Percentiles rank a stretch among this genome's conserved stretches.
Conservation (phyloP, 345 rosid genomes). For the Rhodamnia argentea region DNA sequence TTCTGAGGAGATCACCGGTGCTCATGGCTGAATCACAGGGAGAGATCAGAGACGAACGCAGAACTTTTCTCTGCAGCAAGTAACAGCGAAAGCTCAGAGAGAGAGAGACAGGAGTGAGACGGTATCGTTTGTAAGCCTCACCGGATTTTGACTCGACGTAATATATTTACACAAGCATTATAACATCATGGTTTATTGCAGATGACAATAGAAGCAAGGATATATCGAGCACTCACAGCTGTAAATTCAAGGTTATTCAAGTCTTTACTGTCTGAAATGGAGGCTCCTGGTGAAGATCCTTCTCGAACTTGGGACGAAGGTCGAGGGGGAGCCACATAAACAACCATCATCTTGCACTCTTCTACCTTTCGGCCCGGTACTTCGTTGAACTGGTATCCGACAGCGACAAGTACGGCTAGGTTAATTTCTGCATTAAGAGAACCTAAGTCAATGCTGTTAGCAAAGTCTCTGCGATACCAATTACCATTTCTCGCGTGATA, state of each 20-base stretch:
- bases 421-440: background rate
- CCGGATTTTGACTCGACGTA: too few relatives aligned
- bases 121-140: too few relatives aligned
- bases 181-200: background rate
- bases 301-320: slow-evolving; percentile 75
- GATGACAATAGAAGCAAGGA: background rate
- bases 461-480: background rate
- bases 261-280: slow-evolving; percentile 53
- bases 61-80: background rate
- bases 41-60: background rate
- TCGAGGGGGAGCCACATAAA: slow-evolving; percentile 69
- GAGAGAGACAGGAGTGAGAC: background rate
- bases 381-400: slow-evolving; percentile 37
- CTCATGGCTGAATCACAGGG: background rate
- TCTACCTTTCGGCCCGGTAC: slow-evolving; percentile 56
- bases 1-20: slow-evolving; percentile 43
- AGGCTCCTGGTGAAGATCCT: slow-evolving; percentile 66
- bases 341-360: slow-evolving; percentile 71
- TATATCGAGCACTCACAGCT: slow-evolving; percentile 33
- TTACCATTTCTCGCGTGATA: slow-evolving; percentile 66
- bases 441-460: background rate
- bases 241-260: slow-evolving; percentile 34
- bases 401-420: background rate
- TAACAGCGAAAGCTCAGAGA: accelerated
- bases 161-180: background rate